These are phyloP conservation scores for Rosa multiflora DNA, from an alignment of 306 rosid species.

Conservation along the genomic window DNA sequence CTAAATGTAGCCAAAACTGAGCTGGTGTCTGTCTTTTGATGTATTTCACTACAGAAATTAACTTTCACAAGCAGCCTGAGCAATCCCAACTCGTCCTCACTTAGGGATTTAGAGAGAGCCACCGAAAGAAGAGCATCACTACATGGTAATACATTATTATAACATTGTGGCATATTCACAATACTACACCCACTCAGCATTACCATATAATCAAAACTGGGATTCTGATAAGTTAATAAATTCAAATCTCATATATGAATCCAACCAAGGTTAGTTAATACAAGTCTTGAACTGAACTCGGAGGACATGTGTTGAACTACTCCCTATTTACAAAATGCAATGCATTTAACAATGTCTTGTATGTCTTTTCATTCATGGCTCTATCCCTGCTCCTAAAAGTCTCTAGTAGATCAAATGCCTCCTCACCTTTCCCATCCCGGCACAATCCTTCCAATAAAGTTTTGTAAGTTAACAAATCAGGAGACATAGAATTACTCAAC, in stretches of 20 bases:
- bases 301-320: neutral
- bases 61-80: neutral
- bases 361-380: constrained; percentile 47
- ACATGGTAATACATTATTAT: neutral
- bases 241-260: neutral
- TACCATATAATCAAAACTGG: neutral
- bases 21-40: neutral
- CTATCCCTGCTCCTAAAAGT: constrained; percentile 63
- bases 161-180: neutral
- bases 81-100: neutral
- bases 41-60: neutral
- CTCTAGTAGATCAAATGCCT: constrained; percentile 69
- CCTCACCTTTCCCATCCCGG: constrained; percentile 56
- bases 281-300: constrained; percentile 1
- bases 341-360: constrained; percentile 55
- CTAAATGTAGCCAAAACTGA: neutral
- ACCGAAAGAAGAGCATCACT: neutral
- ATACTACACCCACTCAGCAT: neutral
- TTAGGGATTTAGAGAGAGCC: neutral
- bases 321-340: constrained; percentile 44
- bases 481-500: constrained; percentile 62
- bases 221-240: neutral
- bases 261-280: constrained; percentile 12
- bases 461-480: constrained; percentile 79
- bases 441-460: constrained; percentile 80